phyloP scores from a whole-genome alignment of 108 stramenopile species.

The Stephanodiscus minutulus region DNA sequence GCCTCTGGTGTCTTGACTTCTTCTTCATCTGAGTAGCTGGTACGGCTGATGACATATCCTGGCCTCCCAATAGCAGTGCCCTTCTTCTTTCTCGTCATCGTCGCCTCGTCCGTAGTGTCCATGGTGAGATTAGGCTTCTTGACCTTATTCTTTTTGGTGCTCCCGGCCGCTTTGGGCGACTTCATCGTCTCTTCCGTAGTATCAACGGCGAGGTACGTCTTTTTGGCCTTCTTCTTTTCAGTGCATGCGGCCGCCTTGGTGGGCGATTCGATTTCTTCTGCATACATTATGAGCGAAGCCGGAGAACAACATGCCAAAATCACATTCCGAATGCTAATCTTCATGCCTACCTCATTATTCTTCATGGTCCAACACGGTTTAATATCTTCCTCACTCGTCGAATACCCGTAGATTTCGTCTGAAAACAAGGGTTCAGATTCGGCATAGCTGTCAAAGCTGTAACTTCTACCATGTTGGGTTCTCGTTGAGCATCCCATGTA shows the following conservation, averaged over 20 bases:
- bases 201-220: background rate
- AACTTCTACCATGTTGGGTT: conserved; percentile 12
- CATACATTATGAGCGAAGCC: no score
- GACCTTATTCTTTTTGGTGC: no score
- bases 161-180: background rate
- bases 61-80: background rate
- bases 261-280: no score
- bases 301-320: background rate
- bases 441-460: conserved; percentile 15
- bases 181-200: background rate
- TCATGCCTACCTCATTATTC: conserved; percentile 1
- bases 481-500: conserved; percentile 47
- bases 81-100: background rate
- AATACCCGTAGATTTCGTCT: conserved; percentile 7
- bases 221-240: background rate
- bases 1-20: background rate
- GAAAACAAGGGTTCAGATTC: conserved; percentile 1
- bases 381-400: conserved; percentile 4
- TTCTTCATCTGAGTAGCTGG: no score
- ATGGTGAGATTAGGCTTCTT: background rate
- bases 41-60: no score
- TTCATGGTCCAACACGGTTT: conserved; percentile 9
- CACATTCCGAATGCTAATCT: background rate
- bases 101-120: background rate
- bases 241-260: background rate